Conservation (phyloP, 2,329 filamentous ascomycete genomes). For the Phialocephala sp. region DNA sequence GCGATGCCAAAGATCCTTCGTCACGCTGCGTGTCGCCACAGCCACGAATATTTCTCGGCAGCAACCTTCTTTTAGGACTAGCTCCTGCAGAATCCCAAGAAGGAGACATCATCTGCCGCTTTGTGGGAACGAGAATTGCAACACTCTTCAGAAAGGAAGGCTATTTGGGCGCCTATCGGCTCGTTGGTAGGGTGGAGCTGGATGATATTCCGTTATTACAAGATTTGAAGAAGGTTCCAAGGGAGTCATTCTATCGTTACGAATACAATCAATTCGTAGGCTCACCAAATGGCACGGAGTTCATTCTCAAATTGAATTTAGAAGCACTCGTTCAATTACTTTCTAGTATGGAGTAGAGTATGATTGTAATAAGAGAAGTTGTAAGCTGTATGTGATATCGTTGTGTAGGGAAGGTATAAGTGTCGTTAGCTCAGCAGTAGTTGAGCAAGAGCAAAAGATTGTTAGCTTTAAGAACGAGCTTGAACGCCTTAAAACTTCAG, state of each 20-base stretch:
- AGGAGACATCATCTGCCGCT: conserved; percentile 14
- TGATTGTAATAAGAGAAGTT: too few species aligned
- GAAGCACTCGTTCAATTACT: not conserved
- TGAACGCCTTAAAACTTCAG: too few species aligned
- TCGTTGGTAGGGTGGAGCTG: conserved; percentile 9
- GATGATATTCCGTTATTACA: not conserved
- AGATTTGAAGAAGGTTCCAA: not conserved
- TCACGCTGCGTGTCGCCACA: not conserved
- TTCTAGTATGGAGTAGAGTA: too few species aligned
- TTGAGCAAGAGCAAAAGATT: too few species aligned
- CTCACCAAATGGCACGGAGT: not conserved
- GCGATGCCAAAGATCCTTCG: not conserved
- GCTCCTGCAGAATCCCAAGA: not conserved
- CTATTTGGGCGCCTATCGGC: not conserved
- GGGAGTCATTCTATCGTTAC: not conserved
- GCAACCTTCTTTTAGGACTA: conserved; percentile 8
- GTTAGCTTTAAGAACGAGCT: too few species aligned
- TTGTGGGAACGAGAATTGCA: not conserved
- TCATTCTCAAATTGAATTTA: not conserved
- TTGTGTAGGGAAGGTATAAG: too few species aligned
- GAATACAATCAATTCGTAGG: not conserved
- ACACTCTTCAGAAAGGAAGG: conserved; percentile 2
- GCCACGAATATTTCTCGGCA: conserved; percentile 6
- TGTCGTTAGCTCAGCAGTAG: too few species aligned
- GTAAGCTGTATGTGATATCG: too few species aligned